phyloP scores from a whole-genome alignment of 2,329 filamentous ascomycete genomes.

The Diaporthe sp. region DNA sequence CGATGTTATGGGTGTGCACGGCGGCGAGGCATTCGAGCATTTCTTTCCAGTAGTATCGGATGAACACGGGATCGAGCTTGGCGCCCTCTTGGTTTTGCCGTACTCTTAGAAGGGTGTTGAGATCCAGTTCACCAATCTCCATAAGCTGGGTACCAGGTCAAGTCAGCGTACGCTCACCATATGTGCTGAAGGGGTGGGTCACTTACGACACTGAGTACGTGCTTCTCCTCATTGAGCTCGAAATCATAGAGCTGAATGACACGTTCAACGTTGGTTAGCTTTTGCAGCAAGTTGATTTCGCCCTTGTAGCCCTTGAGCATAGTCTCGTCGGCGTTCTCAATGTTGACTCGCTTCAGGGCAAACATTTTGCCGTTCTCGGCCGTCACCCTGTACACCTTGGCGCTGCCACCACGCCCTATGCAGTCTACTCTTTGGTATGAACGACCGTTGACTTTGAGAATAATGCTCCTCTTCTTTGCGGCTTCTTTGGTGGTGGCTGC shows the following conservation, averaged over 20 bases:
- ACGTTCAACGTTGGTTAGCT: slow-evolving; percentile 85
- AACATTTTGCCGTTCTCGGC: slow-evolving; percentile 97
- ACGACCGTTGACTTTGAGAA: slow-evolving; percentile 91
- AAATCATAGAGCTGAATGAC: slow-evolving; percentile 93
- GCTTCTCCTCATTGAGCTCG: slow-evolving; percentile 93
- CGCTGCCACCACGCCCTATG: slow-evolving; percentile 92
- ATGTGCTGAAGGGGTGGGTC: not conserved
- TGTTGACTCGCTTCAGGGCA: slow-evolving; percentile 90
- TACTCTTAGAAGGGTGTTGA: slow-evolving; percentile 86
- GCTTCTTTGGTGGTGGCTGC: slow-evolving; percentile 81
- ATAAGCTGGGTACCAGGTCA: slow-evolving; percentile 74
- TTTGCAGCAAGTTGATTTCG: slow-evolving; percentile 91
- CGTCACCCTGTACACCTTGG: slow-evolving; percentile 95
- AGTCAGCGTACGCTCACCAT: slow-evolving; percentile 23
- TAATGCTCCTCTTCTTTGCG: slow-evolving; percentile 79
- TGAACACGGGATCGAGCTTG: slow-evolving; percentile 88
- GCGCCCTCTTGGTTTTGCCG: slow-evolving; percentile 80
- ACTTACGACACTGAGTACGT: slow-evolving; percentile 86
- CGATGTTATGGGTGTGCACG: slow-evolving; percentile 91
- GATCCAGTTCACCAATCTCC: slow-evolving; percentile 96
- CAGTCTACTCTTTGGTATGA: slow-evolving; percentile 91
- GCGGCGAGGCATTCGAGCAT: slow-evolving; percentile 96
- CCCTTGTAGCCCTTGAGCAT: slow-evolving; percentile 91
- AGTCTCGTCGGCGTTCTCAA: slow-evolving; percentile 88
- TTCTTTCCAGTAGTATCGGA: slow-evolving; percentile 99